Evolutionary conservation across 2,329 filamentous ascomycete species (phyloP).

Genomic region (Pseudovirgaria hyperparasitica): DNA sequence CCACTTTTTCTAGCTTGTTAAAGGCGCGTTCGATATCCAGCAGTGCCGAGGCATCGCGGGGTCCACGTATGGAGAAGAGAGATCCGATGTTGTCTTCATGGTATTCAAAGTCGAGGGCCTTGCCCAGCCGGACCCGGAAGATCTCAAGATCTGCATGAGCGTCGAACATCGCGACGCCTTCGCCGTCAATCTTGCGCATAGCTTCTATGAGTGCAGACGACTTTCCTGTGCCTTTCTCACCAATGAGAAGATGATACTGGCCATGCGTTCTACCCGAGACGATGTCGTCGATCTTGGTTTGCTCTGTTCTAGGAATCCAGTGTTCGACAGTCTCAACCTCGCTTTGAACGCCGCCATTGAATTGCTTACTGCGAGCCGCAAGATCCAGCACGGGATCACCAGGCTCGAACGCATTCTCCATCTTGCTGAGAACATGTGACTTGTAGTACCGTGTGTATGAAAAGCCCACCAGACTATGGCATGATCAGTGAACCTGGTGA

Average conservation of each 20-base stretch:
- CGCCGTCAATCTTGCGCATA: constrained; percentile 84
- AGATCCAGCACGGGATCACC: constrained; percentile 83
- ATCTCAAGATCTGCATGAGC: constrained; percentile 92
- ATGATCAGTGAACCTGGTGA: background rate
- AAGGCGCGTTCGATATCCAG: constrained; percentile 93
- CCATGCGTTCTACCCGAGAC: constrained; percentile 59
- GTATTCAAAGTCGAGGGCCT: constrained; percentile 90
- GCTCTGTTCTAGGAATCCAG: constrained; percentile 79
- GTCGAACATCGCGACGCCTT: constrained; percentile 89
- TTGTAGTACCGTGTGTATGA: constrained; percentile 57
- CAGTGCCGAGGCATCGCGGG: constrained; percentile 79
- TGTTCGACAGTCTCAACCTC: constrained; percentile 42
- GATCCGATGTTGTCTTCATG: constrained; percentile 97
- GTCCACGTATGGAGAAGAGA: constrained; percentile 87
- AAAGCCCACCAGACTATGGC: constrained; percentile 26
- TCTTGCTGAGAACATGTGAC: constrained; percentile 78
- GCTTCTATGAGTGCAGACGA: constrained; percentile 92
- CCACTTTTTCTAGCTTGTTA: constrained; percentile 96
- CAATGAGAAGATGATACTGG: constrained; percentile 83
- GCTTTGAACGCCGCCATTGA: constrained; percentile 26
- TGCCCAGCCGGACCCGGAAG: constrained; percentile 82
- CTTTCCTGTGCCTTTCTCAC: constrained; percentile 94
- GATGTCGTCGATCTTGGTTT: constrained; percentile 69
- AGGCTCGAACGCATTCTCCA: constrained; percentile 79
- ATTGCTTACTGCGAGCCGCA: constrained; percentile 22